Evolutionary conservation across 257 asterid species (phyloP).

Genomic region (Voacanga thouarsii): DNA sequence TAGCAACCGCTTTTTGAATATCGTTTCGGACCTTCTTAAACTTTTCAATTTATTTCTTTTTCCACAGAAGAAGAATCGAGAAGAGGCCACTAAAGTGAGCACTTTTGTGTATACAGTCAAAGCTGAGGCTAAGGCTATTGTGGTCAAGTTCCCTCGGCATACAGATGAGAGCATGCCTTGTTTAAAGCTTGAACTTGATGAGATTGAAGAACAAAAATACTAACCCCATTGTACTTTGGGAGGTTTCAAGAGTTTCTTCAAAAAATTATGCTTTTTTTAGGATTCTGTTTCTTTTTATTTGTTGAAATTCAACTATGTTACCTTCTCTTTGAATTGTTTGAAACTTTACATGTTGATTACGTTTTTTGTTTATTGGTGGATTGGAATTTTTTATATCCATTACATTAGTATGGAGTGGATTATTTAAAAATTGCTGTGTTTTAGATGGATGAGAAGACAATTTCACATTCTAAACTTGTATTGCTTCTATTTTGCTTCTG

Average conservation of each 20-base stretch:
- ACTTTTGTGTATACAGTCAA: neutral
- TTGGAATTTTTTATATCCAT: neutral
- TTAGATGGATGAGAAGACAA: neutral
- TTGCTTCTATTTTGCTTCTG: neutral
- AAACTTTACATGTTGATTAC: neutral
- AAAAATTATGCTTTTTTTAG: neutral
- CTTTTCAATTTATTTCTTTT: neutral
- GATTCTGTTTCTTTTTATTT: neutral
- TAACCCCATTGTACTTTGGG: constrained; percentile 3
- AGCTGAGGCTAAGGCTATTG: neutral
- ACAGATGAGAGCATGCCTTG: neutral
- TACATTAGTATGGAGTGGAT: neutral
- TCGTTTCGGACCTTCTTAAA: neutral
- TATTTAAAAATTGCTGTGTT: neutral
- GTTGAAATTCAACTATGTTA: neutral
- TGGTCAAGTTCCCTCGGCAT: neutral
- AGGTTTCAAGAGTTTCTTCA: neutral
- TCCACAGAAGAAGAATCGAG: neutral
- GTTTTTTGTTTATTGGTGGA: neutral
- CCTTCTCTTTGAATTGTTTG: neutral
- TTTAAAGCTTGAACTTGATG: neutral
- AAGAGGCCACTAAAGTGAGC: neutral
- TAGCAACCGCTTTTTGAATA: neutral
- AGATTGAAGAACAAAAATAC: constrained; percentile 3
- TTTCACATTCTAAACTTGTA: neutral